Evolutionary conservation across 345 rosid genomes (phyloP), one percentile per base, ranked within the genome.

Genomic region (Hibiscus mutabilis): DNA sequence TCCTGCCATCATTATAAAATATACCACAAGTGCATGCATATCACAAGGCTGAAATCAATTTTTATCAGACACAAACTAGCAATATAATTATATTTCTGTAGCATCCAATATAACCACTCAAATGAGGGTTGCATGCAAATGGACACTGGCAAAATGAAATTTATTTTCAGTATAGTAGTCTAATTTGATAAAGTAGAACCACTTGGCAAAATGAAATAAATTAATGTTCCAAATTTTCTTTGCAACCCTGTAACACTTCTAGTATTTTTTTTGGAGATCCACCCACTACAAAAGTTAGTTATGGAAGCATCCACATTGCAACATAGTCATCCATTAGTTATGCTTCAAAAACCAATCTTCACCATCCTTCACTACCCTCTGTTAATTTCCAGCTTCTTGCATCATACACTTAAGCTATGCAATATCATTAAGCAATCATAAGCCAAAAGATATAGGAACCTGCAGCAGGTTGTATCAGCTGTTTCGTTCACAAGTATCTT

Each of bases 361-460:
- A 60, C 68, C 21, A 0, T 29, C 60, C 29, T 40, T n/a, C 47
- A 16, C 3, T 44, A 33, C 47, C 29, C n/a, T 24, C 31, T n/a
- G 25, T 47, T 3, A 21, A 69, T 22, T 78, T 76, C 68, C 66
- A 79, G 29, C 70, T n/a, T n/a, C n/a, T n/a, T n/a, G n/a, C n/a
- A n/a, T n/a, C n/a, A n/a, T n/a, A n/a, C n/a, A n/a, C n/a, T n/a
- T n/a, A n/a, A n/a, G n/a, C n/a, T n/a, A n/a, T n/a, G n/a, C n/a
- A n/a, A n/a, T n/a, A n/a, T n/a, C n/a, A n/a, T n/a, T n/a, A n/a
- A n/a, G n/a, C n/a, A n/a, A n/a, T n/a, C n/a, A n/a, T n/a, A n/a
- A n/a, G n/a, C n/a, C n/a, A n/a, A n/a, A n/a, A n/a, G 40, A 61
- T 11, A 14, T 14, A 72, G 11, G 66, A 60, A 59, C 47, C n/a